Conservation (phyloP, 2,329 filamentous ascomycete genomes). For the Calonectria crousiana region DNA sequence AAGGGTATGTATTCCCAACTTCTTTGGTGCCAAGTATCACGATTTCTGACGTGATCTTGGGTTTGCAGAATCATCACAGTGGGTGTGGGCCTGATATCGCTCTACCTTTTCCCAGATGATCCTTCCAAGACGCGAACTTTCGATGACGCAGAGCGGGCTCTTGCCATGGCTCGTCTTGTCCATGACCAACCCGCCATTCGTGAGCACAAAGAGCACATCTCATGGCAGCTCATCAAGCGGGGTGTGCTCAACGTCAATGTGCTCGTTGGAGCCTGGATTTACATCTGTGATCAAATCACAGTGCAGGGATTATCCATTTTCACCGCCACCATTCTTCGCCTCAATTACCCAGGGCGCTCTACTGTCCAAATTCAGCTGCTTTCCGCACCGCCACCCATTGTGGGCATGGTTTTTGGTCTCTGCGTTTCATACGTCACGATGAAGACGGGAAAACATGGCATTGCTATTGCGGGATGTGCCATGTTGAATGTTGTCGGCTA, state of each 20-base stretch:
- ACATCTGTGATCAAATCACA: constrained; percentile 69
- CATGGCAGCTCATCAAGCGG: constrained; percentile 61
- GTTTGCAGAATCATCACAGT: constrained; percentile 60
- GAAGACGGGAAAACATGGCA: constrained; percentile 41
- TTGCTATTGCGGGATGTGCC: constrained; percentile 41
- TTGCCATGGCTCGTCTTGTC: constrained; percentile 64
- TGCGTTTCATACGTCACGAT: constrained; percentile 43
- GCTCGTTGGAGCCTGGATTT: constrained; percentile 55
- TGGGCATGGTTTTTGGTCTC: constrained; percentile 41
- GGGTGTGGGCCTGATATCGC: constrained; percentile 59
- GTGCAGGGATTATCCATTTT: constrained; percentile 67
- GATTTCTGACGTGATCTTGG: not conserved
- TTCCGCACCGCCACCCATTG: constrained; percentile 40
- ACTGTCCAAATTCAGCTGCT: constrained; percentile 43
- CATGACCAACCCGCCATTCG: constrained; percentile 47
- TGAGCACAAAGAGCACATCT: constrained; percentile 61
- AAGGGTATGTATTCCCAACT: constrained; percentile 49
- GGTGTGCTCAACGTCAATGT: constrained; percentile 57
- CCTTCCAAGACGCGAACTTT: constrained; percentile 63
- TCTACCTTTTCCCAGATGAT: constrained; percentile 63
- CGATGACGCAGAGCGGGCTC: constrained; percentile 64
- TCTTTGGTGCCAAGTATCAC: no score
- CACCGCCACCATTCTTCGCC: constrained; percentile 59
- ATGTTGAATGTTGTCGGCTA: constrained; percentile 40
- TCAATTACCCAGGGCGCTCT: constrained; percentile 42